Conservation (phyloP, 1,284 basidiomycete genomes). For the Volvariella surrecta region DNA sequence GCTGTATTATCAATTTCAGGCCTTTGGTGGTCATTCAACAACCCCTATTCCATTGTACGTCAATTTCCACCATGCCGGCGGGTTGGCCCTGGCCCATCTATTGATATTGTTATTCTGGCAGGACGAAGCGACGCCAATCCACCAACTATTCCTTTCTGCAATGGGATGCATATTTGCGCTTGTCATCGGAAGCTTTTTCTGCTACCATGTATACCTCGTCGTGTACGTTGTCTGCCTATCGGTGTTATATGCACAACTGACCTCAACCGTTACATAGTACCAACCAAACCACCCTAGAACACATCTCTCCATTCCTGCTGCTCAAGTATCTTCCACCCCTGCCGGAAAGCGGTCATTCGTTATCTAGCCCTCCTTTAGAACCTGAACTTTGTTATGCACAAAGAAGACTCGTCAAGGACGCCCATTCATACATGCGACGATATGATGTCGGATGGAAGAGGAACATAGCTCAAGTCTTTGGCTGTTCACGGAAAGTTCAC, state of each 20-base stretch:
- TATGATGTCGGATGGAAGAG: constrained; percentile 73
- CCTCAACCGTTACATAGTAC: constrained; percentile 49
- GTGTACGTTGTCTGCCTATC: constrained; percentile 17
- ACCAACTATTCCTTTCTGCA: constrained; percentile 60
- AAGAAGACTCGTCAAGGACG: constrained; percentile 56
- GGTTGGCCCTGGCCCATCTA: too few relatives aligned
- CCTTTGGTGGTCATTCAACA: constrained; percentile 59
- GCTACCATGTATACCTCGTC: constrained; percentile 76
- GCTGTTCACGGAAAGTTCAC: constrained; percentile 39
- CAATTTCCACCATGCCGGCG: constrained; percentile 2
- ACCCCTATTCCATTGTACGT: constrained; percentile 52
- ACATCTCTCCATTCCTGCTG: constrained; percentile 69
- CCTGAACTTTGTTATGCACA: constrained; percentile 68
- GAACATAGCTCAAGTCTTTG: constrained; percentile 66
- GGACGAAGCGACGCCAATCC: constrained; percentile 62
- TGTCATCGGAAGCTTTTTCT: constrained; percentile 68
- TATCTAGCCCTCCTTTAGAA: constrained; percentile 66
- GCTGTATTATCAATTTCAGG: constrained; percentile 47
- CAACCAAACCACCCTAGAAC: constrained; percentile 82
- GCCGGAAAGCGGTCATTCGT: constrained; percentile 34
- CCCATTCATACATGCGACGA: constrained; percentile 56
- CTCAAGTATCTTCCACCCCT: constrained; percentile 60
- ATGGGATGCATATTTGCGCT: constrained; percentile 56
- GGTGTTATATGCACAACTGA: constrained; percentile 16
- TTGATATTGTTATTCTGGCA: constrained; percentile 16